A percentile compares a stretch with the other conserved stretches of the same genome.
Evolutionary conservation across 2,329 filamentous ascomycete species (phyloP).

Genomic region (Pyrenophora seminiperda): DNA sequence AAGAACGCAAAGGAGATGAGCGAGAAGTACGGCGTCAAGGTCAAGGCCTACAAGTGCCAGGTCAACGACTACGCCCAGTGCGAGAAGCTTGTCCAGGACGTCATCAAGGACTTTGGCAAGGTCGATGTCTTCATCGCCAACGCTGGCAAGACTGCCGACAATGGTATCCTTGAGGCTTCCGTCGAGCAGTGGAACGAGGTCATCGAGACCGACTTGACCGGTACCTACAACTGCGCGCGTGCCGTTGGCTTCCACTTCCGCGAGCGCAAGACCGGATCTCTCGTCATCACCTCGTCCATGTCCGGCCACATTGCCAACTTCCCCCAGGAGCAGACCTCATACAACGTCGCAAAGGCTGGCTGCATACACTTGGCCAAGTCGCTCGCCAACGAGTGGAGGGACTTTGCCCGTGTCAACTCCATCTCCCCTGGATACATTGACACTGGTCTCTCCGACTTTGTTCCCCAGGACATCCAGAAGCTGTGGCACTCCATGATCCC

Average conservation of each 20-base stretch:
- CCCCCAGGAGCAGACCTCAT: slow-evolving; percentile 66
- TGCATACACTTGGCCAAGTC: slow-evolving; percentile 68
- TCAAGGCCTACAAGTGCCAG: slow-evolving; percentile 70
- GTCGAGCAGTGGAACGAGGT: slow-evolving; percentile 77
- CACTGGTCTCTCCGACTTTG: slow-evolving; percentile 69
- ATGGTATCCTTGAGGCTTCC: slow-evolving; percentile 70
- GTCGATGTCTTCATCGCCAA: slow-evolving; percentile 72
- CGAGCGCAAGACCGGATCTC: slow-evolving; percentile 65
- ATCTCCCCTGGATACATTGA: slow-evolving; percentile 73
- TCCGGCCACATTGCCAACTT: slow-evolving; percentile 84
- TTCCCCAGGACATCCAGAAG: slow-evolving; percentile 69
- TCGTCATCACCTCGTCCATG: slow-evolving; percentile 74
- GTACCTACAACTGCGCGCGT: slow-evolving; percentile 84
- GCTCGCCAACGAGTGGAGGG: slow-evolving; percentile 71
- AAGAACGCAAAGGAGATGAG: slow-evolving; percentile 68
- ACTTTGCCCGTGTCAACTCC: slow-evolving; percentile 71
- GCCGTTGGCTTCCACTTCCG: slow-evolving; percentile 82
- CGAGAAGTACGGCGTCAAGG: slow-evolving; percentile 66
- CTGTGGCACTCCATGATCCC: slow-evolving; percentile 80
- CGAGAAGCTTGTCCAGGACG: slow-evolving; percentile 62
- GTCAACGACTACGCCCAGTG: slow-evolving; percentile 63
- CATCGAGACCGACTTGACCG: slow-evolving; percentile 85
- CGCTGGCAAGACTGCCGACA: slow-evolving; percentile 72
- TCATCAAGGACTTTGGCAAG: slow-evolving; percentile 72
- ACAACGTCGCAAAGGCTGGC: slow-evolving; percentile 64